Evolutionary conservation across 305 asterid species (phyloP).

Genomic region (Fraxinus velutina): DNA sequence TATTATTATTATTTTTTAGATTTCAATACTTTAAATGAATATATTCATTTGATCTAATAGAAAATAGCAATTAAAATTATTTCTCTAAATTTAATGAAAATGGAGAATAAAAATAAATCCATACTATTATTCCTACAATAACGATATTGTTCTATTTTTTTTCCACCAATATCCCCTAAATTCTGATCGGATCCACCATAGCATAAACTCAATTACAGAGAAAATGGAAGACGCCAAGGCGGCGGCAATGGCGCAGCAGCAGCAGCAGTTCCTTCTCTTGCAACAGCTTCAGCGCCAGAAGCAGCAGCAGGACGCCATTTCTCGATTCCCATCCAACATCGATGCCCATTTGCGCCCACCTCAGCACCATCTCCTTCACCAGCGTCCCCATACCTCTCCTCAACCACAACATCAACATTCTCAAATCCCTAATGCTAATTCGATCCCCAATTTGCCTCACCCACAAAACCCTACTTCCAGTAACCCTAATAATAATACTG

Average conservation of each 20-base stretch:
- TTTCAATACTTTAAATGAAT: too few relatives aligned
- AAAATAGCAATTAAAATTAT: too few relatives aligned
- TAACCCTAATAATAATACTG: constrained; percentile 4
- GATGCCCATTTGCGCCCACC: constrained; percentile 59
- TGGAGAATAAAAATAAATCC: too few relatives aligned
- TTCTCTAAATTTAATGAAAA: too few relatives aligned
- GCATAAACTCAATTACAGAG: not conserved
- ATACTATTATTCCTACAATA: too few relatives aligned
- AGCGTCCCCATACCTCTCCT: constrained; percentile 29
- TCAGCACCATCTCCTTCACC: constrained; percentile 50
- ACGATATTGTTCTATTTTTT: not conserved
- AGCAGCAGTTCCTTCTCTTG: constrained; percentile 44
- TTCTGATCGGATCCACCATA: not conserved
- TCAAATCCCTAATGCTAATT: constrained; percentile 11
- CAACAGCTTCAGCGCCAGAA: constrained; percentile 49
- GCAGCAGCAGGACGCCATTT: constrained; percentile 46
- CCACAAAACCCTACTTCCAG: constrained; percentile 13
- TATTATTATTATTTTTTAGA: too few relatives aligned
- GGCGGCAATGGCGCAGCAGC: constrained; percentile 36
- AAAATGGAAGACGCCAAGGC: constrained; percentile 43
- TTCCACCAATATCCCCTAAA: not conserved
- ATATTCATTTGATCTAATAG: too few relatives aligned
- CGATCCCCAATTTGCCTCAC: constrained; percentile 11
- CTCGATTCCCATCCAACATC: constrained; percentile 53
- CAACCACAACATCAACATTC: constrained; percentile 21